Base-by-base conservation (phyloP, 805 yeast genomes). In the Candida railenensis region DNA sequence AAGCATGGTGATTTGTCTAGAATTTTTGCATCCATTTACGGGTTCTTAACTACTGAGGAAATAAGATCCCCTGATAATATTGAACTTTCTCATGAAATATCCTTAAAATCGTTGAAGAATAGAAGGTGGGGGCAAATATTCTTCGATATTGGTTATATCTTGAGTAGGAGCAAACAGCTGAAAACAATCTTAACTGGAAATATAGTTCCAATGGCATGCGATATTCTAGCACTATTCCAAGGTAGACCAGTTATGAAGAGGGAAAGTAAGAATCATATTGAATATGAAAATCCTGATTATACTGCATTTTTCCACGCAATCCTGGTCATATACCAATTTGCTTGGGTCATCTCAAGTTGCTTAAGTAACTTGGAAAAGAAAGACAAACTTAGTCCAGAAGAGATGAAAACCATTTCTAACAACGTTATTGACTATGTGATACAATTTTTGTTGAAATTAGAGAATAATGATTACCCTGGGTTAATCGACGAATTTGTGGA, bases 211-310 rank as follows among this genome's bases (percentile, higher is more conserved):
- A 84, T 83, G 67, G 73, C 85, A 1, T 77, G 87, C 38, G 89
- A 86, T 51, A 73, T 89, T 8, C 55, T 87, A 25, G 67, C 80
- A 1, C 65, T 89, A 28, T 87, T 89, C 55, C 94, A 89, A 62
- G 91, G 96, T 2, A 75, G 82, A 40, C 87, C 94, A 1, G 83
- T 87, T 0, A 67, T 89, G 55, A 78, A 74, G 50, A 74, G 98
- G 48, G 96, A 89, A 57, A 80, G 82, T 3, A 73, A 77, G 4
- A 84, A 81, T 48, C 99, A 92, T 62, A 90, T 92, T 8, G 97
- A 91, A 59, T 94, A 87, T 61, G 99, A 92, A 59, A 83, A 83
- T 39, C 88, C 87, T 28, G 92, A 88, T 43, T 94, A 91, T 73
- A 78, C 85, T 1, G 77, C 82, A 2, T 85, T 76, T 56, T 85